A percentile compares a stretch with the other conserved stretches of the same genome.
Conservation (phyloP, 169 alveolate species). For the Plasmodium gallinaceum region DNA sequence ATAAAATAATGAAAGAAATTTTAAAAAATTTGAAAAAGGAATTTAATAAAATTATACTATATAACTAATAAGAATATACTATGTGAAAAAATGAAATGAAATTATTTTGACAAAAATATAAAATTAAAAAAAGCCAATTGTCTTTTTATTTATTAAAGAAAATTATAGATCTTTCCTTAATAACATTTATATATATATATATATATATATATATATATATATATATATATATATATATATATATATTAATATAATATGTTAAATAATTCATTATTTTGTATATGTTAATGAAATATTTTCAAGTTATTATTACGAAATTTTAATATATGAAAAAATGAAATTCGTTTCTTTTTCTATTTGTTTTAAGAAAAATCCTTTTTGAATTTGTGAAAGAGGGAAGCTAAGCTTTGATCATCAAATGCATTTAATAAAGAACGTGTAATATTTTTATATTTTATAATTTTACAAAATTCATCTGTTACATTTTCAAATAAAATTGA, state of each 20-base stretch:
- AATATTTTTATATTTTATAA: conserved; percentile 61
- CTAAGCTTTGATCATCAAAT: conserved; percentile 7
- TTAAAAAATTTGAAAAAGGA: too few species aligned
- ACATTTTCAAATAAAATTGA: conserved; percentile 66
- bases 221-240: neutral
- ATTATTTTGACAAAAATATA: too few species aligned
- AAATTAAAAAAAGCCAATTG: too few species aligned
- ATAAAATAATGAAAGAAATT: too few species aligned
- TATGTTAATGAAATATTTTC: neutral
- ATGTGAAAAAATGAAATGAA: neutral
- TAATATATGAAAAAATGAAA: neutral
- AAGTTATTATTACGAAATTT: neutral
- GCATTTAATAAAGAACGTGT: conserved; percentile 41
- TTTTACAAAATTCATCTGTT: conserved; percentile 70
- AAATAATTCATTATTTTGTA: neutral
- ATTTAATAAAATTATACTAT: too few species aligned
- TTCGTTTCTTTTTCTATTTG: neutral
- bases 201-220: neutral
- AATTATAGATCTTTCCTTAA: neutral
- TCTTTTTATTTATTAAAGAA: too few species aligned
- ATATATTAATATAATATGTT: neutral
- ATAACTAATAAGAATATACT: too few species aligned
- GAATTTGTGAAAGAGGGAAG: conserved; percentile 29
- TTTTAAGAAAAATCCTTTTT: conserved; percentile 22
- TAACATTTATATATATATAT: neutral